These are phyloP conservation scores for Leccinum incarnatum DNA, from an alignment of 768 basidiomycete species.

Conservation along the genomic window DNA sequence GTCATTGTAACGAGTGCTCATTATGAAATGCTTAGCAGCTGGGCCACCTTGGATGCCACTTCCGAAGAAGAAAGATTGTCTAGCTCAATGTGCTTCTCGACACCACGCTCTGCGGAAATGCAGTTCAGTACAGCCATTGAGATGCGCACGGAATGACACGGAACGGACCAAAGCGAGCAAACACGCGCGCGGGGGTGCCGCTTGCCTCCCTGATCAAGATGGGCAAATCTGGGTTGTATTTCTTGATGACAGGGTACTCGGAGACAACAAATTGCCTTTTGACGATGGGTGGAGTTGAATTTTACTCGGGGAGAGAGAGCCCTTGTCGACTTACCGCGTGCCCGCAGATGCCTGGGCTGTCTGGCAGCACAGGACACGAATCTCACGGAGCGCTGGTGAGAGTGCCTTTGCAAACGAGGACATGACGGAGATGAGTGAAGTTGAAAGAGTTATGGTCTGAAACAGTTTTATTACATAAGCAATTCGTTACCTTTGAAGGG, in stretches of 20 bases:
- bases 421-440: constrained; percentile 40
- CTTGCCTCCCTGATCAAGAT: constrained; percentile 77
- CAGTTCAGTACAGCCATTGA: constrained; percentile 17
- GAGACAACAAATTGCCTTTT: constrained; percentile 80
- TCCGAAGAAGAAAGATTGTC: constrained; percentile 72
- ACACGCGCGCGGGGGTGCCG: constrained; percentile 77
- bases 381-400: constrained; percentile 75
- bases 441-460: neutral
- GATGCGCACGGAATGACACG: constrained; percentile 9
- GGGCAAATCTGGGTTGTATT: constrained; percentile 84
- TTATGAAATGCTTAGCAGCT: constrained; percentile 46
- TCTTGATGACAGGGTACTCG: constrained; percentile 72
- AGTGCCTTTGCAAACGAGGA: constrained; percentile 67
- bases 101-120: constrained; percentile 59
- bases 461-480: constrained; percentile 27
- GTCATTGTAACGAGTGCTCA: constrained; percentile 1
- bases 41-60: constrained; percentile 67
- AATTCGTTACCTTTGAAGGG: constrained; percentile 6
- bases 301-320: neutral
- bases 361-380: constrained; percentile 80
- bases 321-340: constrained; percentile 54
- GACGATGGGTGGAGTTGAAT: constrained; percentile 1
- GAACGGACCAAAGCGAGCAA: constrained; percentile 80
- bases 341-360: constrained; percentile 73
- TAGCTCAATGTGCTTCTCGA: constrained; percentile 77